Evolutionary conservation across 768 basidiomycete genomes (phyloP), one percentile per base, ranked within the genome.

Genomic region (Exsudoporus frostii): DNA sequence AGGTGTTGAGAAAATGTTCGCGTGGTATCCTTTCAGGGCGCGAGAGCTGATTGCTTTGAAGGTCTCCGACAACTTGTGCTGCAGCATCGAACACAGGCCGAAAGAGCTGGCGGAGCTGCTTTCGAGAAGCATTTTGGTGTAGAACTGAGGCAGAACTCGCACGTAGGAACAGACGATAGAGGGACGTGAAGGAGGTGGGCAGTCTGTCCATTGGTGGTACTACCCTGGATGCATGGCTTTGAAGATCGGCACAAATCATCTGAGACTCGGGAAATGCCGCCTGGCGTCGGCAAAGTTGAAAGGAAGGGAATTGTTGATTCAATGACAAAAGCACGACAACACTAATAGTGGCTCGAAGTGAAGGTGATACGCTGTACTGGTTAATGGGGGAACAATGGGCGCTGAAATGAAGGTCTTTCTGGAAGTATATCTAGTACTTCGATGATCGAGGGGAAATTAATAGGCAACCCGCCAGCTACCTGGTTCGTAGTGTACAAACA

Each of bases 101-200:
- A 71, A 79, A 83, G 25, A 84, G 65, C 38, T 57, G 64, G 34
- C 79, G 75, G 5, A 86, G 62, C 48, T 76, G 75, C 25, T 63
- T 64, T n/a, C 73, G 74, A 1, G 79, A 75, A 8, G 58, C 56
- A 8, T 63, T 65, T 25, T 84, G 75, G 54, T 84, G 78, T 10
- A 86, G 71, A 19, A 86, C 84, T 2, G 85, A 74, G 11, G 82
- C 79, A 19, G 83, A 79, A 20, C 71, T 71, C 20, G 81, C 74
- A 34, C 85, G 76, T 29, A 86, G 69, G 57, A 82, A 75, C 6
- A 88, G 73, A 15, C 85, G 78, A 57, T 87, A 87, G 1, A 84
- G 62, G 54, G 83, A 83, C 11, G 65, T 81, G 57, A 87, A 79
- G 15, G 65, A 60, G 7, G 69, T 36, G 0, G 74, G 73, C 15